Evolutionary conservation across 352 stramenopile genomes (phyloP), one percentile per base, ranked within the genome.

Genomic region (Sclerospora graminicola): DNA sequence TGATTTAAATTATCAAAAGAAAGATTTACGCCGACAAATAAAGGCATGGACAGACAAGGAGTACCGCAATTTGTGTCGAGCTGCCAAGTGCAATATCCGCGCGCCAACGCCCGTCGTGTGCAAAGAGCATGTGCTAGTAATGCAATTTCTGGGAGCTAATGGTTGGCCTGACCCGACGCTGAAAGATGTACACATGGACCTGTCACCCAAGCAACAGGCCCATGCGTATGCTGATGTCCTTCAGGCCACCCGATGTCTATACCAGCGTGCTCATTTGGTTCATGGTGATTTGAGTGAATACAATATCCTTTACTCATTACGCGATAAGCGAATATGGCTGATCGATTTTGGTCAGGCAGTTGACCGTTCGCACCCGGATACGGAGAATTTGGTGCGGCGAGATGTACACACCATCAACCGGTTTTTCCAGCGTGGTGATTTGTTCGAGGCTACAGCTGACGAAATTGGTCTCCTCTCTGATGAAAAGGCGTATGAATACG

Each of bases 321-420:
- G 50, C 37, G 77, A 69, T 55, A 69, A 71, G 32, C 71, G 55
- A 41, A 66, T 62, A 49, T 95, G 54, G 81, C 79, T 97, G 9
- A 96, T 97, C 54, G 88, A 97, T 54, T 95, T 97, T 69, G 84
- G 81, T 1, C 88, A 97, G 52, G 73, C 84, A 6, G 76, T 95
- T 19, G 83, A 95, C 51, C 51, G 63, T 4, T 77, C 66, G 2
- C 88, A 96, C 38, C 82, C 83, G 1, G 56, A 76, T 24, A 78
- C 74, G 6, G 47, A 72, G 33, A 63, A 70, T 32, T 71, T 84
- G 4, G 37, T 97, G 11, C 43, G 52, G 20, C 70, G 84, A 18
- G 88, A 97, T 60, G 49, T 95, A 14, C 50, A 60, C 11, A 85
- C 74, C 6, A 57, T 96, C 13, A 63, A 66, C 21, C 48, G 65